Base-by-base conservation (phyloP, 805 yeast genomes). In the Wickerhamiella siamensis region DNA sequence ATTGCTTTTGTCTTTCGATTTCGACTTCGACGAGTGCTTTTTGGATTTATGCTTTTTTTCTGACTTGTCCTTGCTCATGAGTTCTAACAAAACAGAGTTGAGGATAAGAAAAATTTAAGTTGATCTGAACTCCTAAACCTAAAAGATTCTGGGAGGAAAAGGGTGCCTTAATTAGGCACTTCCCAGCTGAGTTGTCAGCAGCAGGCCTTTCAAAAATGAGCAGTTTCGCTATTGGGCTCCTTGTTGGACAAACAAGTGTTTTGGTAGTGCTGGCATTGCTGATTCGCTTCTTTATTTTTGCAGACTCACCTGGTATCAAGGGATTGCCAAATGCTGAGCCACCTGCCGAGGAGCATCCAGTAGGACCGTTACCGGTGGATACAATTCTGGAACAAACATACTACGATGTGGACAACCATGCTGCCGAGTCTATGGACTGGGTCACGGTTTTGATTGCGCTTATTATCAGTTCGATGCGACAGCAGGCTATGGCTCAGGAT, bases 361-460 rank as follows among this genome's bases (percentile, higher is more conserved):
- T 47, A 14, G 43, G 46, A 10, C 51, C 55, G 6, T 50, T 50
- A 9, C 47, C 55, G 5, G 47, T 58, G 12, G 52, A 50, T 19
- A 45, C 74, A 0, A 83, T 91, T 17, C 64, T 91, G 32, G 96
- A 88, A 48, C 87, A 86, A 52, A 86, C 96, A 0, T 84, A 84
- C 56, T 91, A 91, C 60, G 82, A 91, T 54, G 96, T 91, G 1
- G 76, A 77, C 36, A 77, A 75, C 20, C 98, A 91, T 58, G 69
- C 77, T 15, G 73, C 96, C 0, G 98, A 91, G 63, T 80, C 95
- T 0, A 63, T 91, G 46, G 98, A 91, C 58, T 91, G 98, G 98
- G 84, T 91, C 59, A 91, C 88, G 49, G 96, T 91, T 1, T 66
- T 91, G 31, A 71, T 91, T 16, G 98, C 96, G 0, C 96, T 91